Evolutionary conservation across 2,329 filamentous ascomycete genomes (phyloP), one percentile per base, ranked within the genome.

Genomic region (Didymella keratinophila): DNA sequence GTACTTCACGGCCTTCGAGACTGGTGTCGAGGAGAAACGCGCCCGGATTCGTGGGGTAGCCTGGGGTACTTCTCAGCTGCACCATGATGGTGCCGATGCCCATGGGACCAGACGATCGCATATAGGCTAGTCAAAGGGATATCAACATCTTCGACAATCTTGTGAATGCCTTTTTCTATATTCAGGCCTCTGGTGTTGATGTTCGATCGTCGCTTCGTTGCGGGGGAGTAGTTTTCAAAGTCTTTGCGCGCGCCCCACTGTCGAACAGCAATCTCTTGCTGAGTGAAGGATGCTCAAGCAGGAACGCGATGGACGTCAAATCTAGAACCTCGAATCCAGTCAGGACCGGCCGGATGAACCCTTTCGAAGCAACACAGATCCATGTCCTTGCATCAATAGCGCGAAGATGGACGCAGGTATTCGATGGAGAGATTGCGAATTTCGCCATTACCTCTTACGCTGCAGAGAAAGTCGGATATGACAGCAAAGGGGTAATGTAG

Each of bases 241-340:
- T n/a, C 32, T 36, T 36, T n/a, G 32, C 14, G 32, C 7, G 16
- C 16, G 7, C 32, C 32, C 32, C 32, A 36, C 32, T 9, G 32
- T n/a, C 18, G 16, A 12, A 11, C 4, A 32, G 30, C 12, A 32
- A 32, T 16, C 30, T 30, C n/a, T 39, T 21, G 36, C 18, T n/a
- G 36, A 21, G 36, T 21, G 36, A 21, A 4, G 8, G 9, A 39
- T 21, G 36, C 11, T 20, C 18, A 39, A 39, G 9, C 36, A 39
- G 42, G 28, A 64, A 63, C 21, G 62, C 60, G 7, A 62, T 51
- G 10, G 48, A 51, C n/a, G 14, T 18, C n/a, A 37, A 12, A 16
- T 42, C 34, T 36, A n/a, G 11, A 8, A 32, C 21, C n/a, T 51
- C 48, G 7, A 50, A 42, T 2, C 36, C 47, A 23, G 36, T 4